Evolutionary conservation across 2,329 filamentous ascomycete genomes (phyloP), one percentile per base, ranked within the genome.

Genomic region (Pezicula rhizophila): DNA sequence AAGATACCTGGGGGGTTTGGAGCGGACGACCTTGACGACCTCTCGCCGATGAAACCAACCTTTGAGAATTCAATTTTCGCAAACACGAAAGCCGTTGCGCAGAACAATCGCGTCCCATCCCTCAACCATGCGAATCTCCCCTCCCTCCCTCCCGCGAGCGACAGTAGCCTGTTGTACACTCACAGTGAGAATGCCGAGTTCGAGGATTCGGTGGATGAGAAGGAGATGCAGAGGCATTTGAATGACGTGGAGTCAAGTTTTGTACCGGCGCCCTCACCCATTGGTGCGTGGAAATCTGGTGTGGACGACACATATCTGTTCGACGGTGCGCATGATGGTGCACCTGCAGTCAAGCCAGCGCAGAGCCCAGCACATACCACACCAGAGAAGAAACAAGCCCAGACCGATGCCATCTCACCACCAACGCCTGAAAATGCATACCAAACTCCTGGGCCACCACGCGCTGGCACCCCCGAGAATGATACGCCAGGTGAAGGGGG

Each of bases 221-320:
- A 45, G 28, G 62, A 58, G 20, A 62, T 67, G 61, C 57, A 61
- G 33, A 60, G 56, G 31, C 79, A 84, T 59, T 64, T 85, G 17
- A 73, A 77, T 57, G 81, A 85, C 58, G 74, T 84, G 53, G 82
- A 85, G 60, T 84, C 81, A 31, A 85, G 81, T 66, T 85, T 85
- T 59, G 62, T 82, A 47, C 76, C 78, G 2, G 72, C 75, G 5
- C 62, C 78, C 5, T 84, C 80, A 7, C 80, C 80, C 11, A 72
- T 82, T 42, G 72, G 58, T 14, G 71, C 33, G 69, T 69, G 45
- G 65, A 57, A 63, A 47, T 56, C 58, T 14, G 77, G 73, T 42
- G 62, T 71, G 48, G 79, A 83, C 66, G 80, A 83, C 61, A 80
- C 78, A 20, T 84, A 73, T 58, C 65, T 81, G 42, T 82, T 82